Evolutionary conservation across 2,329 filamentous ascomycete species (phyloP).

Genomic region (Curvularia lunata): DNA sequence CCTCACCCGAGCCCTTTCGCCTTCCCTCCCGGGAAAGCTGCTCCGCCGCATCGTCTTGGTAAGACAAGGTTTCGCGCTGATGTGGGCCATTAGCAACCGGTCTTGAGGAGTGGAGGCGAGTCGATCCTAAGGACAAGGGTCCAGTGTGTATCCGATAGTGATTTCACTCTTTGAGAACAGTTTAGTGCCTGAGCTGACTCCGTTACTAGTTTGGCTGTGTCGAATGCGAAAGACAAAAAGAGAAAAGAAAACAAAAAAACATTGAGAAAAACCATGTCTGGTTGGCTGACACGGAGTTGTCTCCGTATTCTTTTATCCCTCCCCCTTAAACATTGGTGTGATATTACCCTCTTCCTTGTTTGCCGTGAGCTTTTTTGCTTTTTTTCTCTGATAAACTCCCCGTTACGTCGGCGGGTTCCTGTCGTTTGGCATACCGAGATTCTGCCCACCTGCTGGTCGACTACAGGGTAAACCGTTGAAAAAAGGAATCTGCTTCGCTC

Average conservation of each 20-base stretch:
- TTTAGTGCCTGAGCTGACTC: background rate
- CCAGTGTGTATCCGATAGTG: background rate
- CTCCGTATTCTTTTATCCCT: background rate
- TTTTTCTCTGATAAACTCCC: background rate
- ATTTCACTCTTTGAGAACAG: constrained; percentile 1
- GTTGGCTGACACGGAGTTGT: background rate
- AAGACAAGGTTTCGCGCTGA: constrained; percentile 7
- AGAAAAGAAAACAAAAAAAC: background rate
- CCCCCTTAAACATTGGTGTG: background rate
- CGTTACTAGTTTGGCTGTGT: background rate
- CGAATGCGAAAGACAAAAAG: background rate
- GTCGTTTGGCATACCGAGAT: background rate
- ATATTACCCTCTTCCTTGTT: background rate
- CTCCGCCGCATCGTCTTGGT: background rate
- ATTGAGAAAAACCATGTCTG: background rate
- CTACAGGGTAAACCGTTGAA: constrained; percentile 3
- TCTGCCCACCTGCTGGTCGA: background rate
- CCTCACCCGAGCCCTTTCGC: background rate
- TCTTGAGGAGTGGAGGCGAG: constrained; percentile 6
- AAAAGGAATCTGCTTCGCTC: background rate
- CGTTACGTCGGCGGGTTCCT: background rate
- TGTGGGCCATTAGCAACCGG: background rate
- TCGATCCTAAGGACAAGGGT: constrained; percentile 4
- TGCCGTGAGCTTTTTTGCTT: background rate
- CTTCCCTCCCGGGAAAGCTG: background rate